Percentiles rank a stretch among this genome's conserved stretches.
Conservation (phyloP, 768 basidiomycete genomes). For the Mycena kentingensis region DNA sequence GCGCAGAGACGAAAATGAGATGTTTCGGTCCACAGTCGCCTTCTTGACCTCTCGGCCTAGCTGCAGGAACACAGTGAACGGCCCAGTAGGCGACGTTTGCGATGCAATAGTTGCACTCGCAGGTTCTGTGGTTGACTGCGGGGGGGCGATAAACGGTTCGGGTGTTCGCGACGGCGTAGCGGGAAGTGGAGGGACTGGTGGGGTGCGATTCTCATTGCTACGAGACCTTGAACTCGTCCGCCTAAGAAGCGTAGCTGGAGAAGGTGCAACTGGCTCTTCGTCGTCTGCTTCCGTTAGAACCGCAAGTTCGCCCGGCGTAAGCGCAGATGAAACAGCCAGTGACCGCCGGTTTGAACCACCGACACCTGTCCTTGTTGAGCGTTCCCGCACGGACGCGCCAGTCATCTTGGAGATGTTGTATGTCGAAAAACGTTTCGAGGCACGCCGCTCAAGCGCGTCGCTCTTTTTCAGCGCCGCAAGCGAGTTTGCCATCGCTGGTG, state of each 20-base stretch:
- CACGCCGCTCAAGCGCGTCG: slow-evolving; percentile 85
- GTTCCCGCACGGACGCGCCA: slow-evolving; percentile 51
- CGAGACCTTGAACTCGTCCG: slow-evolving; percentile 31
- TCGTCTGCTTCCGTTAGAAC: slow-evolving; percentile 78
- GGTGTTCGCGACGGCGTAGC: slow-evolving; percentile 44
- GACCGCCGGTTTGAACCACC: slow-evolving; percentile 65
- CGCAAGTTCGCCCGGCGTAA: slow-evolving; percentile 72
- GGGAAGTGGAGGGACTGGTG: slow-evolving; percentile 52
- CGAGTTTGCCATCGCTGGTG: slow-evolving; percentile 73
- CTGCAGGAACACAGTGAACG: slow-evolving; percentile 82
- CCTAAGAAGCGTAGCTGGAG: slow-evolving; percentile 18
- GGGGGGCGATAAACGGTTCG: slow-evolving; percentile 33
- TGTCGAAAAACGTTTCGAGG: slow-evolving; percentile 93
- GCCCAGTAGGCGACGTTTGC: slow-evolving; percentile 31
- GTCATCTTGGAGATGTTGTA: slow-evolving; percentile 96
- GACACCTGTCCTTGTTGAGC: slow-evolving; percentile 42
- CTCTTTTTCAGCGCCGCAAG: slow-evolving; percentile 87
- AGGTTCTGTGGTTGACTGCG: slow-evolving; percentile 9
- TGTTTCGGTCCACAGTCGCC: slow-evolving; percentile 65
- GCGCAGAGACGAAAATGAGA: slow-evolving; percentile 74
- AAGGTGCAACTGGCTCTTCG: slow-evolving; percentile 40
- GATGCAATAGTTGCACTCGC: slow-evolving; percentile 16
- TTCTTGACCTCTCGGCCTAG: slow-evolving; percentile 92
- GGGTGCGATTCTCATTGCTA: slow-evolving; percentile 38
- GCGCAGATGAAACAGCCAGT: slow-evolving; percentile 58